Percentiles rank a stretch among this genome's conserved stretches.
phyloP scores from a whole-genome alignment of 352 stramenopile species.

The Phytophthora aleatoria region DNA sequence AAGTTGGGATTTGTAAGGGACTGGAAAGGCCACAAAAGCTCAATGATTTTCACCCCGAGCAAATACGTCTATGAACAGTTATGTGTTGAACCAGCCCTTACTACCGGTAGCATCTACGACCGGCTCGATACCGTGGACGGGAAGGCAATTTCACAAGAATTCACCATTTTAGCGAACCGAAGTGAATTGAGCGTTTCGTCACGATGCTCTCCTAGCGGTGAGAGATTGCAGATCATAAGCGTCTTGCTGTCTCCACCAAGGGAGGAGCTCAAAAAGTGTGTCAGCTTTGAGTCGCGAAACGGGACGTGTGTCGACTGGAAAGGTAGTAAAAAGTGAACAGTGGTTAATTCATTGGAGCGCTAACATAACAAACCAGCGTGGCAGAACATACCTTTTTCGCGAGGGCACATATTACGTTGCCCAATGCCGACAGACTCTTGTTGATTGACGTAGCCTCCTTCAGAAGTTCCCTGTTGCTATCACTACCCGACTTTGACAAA shows the following conservation, averaged over 20 bases:
- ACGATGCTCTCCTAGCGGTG: slow-evolving; percentile 68
- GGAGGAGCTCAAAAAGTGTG: slow-evolving; percentile 83
- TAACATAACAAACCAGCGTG: background rate
- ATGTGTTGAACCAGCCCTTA: slow-evolving; percentile 5
- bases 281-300: slow-evolving; percentile 91
- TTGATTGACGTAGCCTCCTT: slow-evolving; percentile 89
- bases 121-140: slow-evolving; percentile 58
- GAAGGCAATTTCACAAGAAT: slow-evolving; percentile 86
- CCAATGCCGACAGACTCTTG: slow-evolving; percentile 85
- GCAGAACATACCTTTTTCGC: slow-evolving; percentile 67
- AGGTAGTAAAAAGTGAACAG: slow-evolving; percentile 3
- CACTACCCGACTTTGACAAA: slow-evolving; percentile 80
- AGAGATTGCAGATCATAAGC: slow-evolving; percentile 92
- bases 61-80: slow-evolving; percentile 27
- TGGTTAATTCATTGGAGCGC: slow-evolving; percentile 1
- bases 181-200: slow-evolving; percentile 89
- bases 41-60: slow-evolving; percentile 3
- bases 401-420: slow-evolving; percentile 84
- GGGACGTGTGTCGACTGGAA: slow-evolving; percentile 73
- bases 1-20: background rate
- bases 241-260: slow-evolving; percentile 89
- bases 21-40: background rate
- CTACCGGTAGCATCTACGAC: slow-evolving; percentile 28
- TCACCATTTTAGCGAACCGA: slow-evolving; percentile 88
- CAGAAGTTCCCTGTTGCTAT: slow-evolving; percentile 72